phyloP scores from a whole-genome alignment of 129 eudicot species.

The Sambucus nigra region DNA sequence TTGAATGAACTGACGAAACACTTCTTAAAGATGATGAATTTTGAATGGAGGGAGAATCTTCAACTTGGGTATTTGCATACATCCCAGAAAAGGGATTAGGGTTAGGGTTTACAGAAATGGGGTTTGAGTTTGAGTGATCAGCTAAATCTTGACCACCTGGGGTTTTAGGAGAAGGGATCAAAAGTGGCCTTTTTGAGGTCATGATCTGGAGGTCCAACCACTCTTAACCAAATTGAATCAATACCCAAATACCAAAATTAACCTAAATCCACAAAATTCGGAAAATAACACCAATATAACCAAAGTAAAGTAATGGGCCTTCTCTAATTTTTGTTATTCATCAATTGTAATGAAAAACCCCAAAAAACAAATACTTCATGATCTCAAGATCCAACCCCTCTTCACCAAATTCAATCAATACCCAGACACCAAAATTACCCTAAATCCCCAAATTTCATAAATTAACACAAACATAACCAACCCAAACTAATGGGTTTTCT shows the following conservation, averaged over 20 bases:
- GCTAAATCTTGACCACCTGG: conserved; percentile 15
- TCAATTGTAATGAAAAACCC: too few relatives aligned
- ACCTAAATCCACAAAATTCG: too few relatives aligned
- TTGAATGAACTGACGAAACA: conserved; percentile 26
- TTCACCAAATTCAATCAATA: conserved; percentile 7
- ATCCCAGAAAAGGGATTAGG: conserved; percentile 40
- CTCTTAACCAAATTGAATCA: conserved; percentile 8
- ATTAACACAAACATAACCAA: too few relatives aligned
- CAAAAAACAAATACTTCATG: too few relatives aligned
- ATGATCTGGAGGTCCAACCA: conserved; percentile 49
- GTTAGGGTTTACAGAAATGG: too few relatives aligned
- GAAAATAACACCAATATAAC: too few relatives aligned
- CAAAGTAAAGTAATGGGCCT: too few relatives aligned
- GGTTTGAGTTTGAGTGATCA: conserved; percentile 20
- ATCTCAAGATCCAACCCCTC: conserved; percentile 40
- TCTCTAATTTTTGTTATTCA: too few relatives aligned
- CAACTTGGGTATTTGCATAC: conserved; percentile 34
- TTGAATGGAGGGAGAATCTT: conserved; percentile 19
- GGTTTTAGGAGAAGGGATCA: conserved; percentile 32
- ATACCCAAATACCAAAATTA: too few relatives aligned
- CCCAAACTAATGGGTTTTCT: too few relatives aligned
- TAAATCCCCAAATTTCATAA: too few relatives aligned
- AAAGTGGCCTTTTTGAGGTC: conserved; percentile 25
- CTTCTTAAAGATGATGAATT: conserved; percentile 36
- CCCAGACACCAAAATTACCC: too few relatives aligned